Conservation (phyloP, 192 early-diverging fungal species). For the Coemansia sp. region DNA sequence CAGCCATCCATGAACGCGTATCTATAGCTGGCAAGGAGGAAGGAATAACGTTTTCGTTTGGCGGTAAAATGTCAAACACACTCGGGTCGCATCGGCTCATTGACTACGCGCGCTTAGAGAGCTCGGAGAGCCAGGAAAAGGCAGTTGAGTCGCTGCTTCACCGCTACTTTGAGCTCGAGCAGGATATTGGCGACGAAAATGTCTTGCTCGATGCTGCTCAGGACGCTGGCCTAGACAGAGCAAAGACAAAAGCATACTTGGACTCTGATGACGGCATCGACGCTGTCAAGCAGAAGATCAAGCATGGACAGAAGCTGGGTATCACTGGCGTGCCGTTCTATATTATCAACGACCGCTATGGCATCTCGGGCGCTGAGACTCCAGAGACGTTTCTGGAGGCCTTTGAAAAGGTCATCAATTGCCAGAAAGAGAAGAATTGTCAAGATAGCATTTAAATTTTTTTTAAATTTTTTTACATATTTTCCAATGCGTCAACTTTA, state of each 20-base stretch:
- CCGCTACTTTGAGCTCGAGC: constrained; percentile 73
- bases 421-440: background rate
- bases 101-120: constrained; percentile 57
- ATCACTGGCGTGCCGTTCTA: constrained; percentile 76
- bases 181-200: constrained; percentile 66
- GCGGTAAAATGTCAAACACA: constrained; percentile 67
- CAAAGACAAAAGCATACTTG: constrained; percentile 56
- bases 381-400: constrained; percentile 63
- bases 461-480: background rate
- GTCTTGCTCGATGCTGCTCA: constrained; percentile 62
- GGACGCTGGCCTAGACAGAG: constrained; percentile 62
- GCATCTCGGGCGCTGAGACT: constrained; percentile 71
- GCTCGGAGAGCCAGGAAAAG: constrained; percentile 52
- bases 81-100: constrained; percentile 71
- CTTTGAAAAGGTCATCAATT: constrained; percentile 56
- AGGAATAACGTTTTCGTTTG: constrained; percentile 69
- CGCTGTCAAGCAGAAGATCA: constrained; percentile 57
- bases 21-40: constrained; percentile 60
- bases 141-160: constrained; percentile 66
- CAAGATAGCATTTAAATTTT: background rate
- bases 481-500: background rate
- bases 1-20: constrained; percentile 61
- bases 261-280: constrained; percentile 60
- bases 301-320: constrained; percentile 44
- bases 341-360: constrained; percentile 64